Conservation (phyloP, 2,329 filamentous ascomycete species). For the Hypoxylon sp. region DNA sequence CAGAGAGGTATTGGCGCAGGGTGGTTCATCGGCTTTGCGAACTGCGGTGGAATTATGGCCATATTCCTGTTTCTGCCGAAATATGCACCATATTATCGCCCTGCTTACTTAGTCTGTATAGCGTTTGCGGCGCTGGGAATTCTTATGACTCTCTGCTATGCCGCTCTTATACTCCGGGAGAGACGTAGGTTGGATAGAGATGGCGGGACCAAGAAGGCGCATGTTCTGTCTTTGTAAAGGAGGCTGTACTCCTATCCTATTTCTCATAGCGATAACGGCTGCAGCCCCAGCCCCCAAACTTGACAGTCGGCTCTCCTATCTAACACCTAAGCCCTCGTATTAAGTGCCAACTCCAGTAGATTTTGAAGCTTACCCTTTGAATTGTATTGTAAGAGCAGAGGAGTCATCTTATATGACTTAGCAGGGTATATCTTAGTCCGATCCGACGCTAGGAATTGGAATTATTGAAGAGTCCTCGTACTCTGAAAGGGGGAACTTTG, state of each 20-base stretch:
- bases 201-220: not conserved
- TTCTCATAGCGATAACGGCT: not conserved
- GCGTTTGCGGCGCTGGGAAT: not conserved
- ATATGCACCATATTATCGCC: constrained; percentile 23
- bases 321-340: not conserved
- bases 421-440: not conserved
- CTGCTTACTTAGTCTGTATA: constrained; percentile 25
- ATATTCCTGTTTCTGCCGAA: constrained; percentile 53
- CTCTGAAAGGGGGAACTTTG: too few relatives aligned
- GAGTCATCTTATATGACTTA: not conserved
- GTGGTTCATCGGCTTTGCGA: constrained; percentile 56
- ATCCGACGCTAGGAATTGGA: not conserved
- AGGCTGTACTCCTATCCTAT: not conserved
- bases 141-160: not conserved
- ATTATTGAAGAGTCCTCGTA: not conserved
- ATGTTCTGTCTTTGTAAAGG: not conserved
- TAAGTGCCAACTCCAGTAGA: not conserved
- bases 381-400: not conserved
- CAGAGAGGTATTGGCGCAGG: constrained; percentile 56
- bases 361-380: not conserved
- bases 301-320: not conserved
- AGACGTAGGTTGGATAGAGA: not conserved
- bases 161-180: not conserved
- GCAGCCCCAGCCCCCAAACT: not conserved
- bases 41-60: constrained; percentile 55